Conservation (phyloP, 176 grass and related monocot genomes). For the Carex scoparia region DNA sequence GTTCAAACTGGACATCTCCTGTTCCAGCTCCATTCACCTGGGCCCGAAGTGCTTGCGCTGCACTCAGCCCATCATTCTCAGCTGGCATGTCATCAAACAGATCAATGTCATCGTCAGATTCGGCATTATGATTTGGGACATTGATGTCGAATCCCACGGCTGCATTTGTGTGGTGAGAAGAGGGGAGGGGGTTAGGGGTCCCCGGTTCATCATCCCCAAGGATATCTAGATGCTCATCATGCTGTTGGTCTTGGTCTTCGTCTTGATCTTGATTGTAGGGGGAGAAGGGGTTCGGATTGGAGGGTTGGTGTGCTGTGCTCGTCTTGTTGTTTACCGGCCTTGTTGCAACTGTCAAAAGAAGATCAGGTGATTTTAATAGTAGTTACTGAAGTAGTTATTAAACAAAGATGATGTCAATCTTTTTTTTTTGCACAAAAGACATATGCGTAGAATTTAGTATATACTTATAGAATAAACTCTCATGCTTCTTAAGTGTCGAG, state of each 20-base stretch:
- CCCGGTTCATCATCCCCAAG: slow-evolving; percentile 62
- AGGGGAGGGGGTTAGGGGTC: slow-evolving; percentile 33
- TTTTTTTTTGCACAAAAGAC: neutral
- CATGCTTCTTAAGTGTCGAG: neutral
- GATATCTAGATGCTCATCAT: slow-evolving; percentile 77
- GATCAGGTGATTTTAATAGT: neutral
- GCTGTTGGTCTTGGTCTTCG: slow-evolving; percentile 27
- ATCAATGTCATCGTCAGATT: slow-evolving; percentile 77
- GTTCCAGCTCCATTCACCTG: slow-evolving; percentile 6
- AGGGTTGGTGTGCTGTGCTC: slow-evolving; percentile 35
- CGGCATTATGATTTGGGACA: slow-evolving; percentile 39
- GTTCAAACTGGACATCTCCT: slow-evolving; percentile 19
- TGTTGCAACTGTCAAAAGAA: slow-evolving; percentile 18
- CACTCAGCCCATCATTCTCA: slow-evolving; percentile 63
- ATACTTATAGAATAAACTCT: neutral
- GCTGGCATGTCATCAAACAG: slow-evolving; percentile 78
- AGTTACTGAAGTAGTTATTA: neutral
- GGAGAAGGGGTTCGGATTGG: slow-evolving; percentile 42
- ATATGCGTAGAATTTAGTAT: neutral
- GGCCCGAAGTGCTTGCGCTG: slow-evolving; percentile 50
- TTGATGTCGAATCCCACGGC: slow-evolving; percentile 60
- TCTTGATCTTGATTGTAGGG: slow-evolving; percentile 31
- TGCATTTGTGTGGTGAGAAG: slow-evolving; percentile 24
- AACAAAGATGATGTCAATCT: neutral
- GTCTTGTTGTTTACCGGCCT: slow-evolving; percentile 45